These are phyloP conservation scores for Fraxinus latifolia DNA, from an alignment of 305 asterid species.

Conservation along the genomic window DNA sequence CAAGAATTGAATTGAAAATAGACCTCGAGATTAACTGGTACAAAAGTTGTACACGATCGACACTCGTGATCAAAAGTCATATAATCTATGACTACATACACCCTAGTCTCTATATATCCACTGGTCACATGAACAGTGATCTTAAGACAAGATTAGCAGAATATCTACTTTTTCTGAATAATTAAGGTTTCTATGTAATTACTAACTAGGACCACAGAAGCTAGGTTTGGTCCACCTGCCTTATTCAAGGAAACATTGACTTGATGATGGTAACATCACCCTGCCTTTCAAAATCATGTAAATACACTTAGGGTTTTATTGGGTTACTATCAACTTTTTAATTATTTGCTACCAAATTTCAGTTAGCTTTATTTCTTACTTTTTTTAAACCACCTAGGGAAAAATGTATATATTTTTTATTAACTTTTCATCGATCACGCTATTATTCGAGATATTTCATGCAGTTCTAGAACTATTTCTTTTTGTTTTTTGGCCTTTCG, in stretches of 20 bases:
- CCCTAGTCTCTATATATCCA: not conserved
- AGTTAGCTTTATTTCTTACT: not conserved
- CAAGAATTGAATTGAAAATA: not conserved
- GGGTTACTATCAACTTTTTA: not conserved
- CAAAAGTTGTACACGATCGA: not conserved
- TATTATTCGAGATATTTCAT: not conserved
- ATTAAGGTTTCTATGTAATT: not conserved
- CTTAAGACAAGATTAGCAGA: not conserved
- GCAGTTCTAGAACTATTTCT: not conserved
- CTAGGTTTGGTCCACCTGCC: not conserved
- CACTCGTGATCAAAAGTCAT: not conserved
- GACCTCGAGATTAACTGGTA: not conserved
- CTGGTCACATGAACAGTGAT: not conserved
- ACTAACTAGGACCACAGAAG: not conserved
- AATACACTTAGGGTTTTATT: not conserved
- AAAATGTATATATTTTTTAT: not conserved
- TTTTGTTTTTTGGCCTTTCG: not conserved
- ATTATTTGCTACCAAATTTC: not conserved
- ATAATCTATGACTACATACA: not conserved
- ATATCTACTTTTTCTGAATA: not conserved
- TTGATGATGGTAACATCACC: slow-evolving; percentile 4
- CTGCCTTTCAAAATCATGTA: not conserved
- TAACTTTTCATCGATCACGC: not conserved
- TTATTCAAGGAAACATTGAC: not conserved
- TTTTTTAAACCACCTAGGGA: not conserved